phyloP scores from a whole-genome alignment of 345 rosid species.

The Cardamine chenopodiifolia region DNA sequence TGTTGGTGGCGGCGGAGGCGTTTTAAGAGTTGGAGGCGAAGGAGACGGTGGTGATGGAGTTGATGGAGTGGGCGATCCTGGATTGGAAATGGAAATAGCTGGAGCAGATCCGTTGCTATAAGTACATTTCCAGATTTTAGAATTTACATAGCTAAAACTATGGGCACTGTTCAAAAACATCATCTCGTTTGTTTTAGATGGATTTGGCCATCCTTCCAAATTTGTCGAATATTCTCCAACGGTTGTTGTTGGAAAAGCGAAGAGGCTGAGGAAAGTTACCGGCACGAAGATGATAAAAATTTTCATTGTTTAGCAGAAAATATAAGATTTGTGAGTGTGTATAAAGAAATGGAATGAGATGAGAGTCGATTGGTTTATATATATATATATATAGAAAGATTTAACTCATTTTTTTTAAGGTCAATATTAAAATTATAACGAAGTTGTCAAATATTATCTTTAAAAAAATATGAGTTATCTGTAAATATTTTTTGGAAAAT shows the following conservation, averaged over 20 bases:
- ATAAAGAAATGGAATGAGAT: not conserved
- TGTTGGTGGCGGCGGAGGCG: not conserved
- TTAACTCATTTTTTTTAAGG: not conserved
- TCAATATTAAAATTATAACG: not conserved
- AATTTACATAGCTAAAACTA: slow-evolving; percentile 4
- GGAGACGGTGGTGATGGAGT: not conserved
- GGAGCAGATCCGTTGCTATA: slow-evolving; percentile 37
- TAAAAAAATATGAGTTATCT: not conserved
- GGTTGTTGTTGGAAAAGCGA: slow-evolving; percentile 29
- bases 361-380: not conserved
- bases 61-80: not conserved
- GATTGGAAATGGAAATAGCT: slow-evolving; percentile 33
- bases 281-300: not conserved
- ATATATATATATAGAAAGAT: not conserved
- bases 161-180: not conserved
- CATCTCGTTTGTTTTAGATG: not conserved
- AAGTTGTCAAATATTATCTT: not conserved
- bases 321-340: not conserved
- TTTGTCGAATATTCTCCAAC: slow-evolving; percentile 9
- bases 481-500: not conserved
- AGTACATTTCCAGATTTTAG: slow-evolving; percentile 36
- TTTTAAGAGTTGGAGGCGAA: not conserved
- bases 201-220: slow-evolving; percentile 30
- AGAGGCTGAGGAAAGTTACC: slow-evolving; percentile 6
- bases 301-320: slow-evolving; percentile 13